These are phyloP conservation scores for Populus davidiana DNA, from an alignment of 345 rosid species.

Conservation along the genomic window DNA sequence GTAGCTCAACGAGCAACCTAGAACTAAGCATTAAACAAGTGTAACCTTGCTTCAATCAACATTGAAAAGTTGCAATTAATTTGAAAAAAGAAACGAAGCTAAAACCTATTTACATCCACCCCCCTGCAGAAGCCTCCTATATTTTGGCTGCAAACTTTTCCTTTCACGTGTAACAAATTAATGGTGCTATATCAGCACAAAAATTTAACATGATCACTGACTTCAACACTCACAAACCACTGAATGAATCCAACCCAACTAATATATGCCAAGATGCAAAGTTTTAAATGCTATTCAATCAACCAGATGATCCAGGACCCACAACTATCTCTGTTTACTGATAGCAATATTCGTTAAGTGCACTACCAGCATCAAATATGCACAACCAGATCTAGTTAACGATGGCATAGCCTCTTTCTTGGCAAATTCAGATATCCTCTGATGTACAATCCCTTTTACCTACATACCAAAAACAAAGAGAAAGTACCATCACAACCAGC, in stretches of 20 bases:
- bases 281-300: conserved; percentile 6
- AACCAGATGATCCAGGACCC: background rate
- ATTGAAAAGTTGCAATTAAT: background rate
- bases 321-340: background rate
- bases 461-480: conserved; percentile 23
- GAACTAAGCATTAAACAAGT: too few species aligned
- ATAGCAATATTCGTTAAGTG: background rate
- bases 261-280: background rate
- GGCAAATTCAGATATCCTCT: conserved; percentile 78
- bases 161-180: background rate
- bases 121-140: background rate
- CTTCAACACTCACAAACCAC: conserved; percentile 4
- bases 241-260: background rate
- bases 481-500: conserved; percentile 7
- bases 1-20: too few species aligned
- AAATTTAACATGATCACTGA: background rate
- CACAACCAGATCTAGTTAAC: conserved; percentile 95
- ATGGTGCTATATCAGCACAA: background rate
- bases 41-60: background rate
- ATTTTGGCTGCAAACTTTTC: background rate
- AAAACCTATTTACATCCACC: background rate
- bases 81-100: background rate
- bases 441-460: conserved; percentile 89
- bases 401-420: conserved; percentile 91
- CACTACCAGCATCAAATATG: conserved; percentile 87